Base-by-base conservation (phyloP, 441 rosid species). In the Lagerstroemia fauriei region DNA sequence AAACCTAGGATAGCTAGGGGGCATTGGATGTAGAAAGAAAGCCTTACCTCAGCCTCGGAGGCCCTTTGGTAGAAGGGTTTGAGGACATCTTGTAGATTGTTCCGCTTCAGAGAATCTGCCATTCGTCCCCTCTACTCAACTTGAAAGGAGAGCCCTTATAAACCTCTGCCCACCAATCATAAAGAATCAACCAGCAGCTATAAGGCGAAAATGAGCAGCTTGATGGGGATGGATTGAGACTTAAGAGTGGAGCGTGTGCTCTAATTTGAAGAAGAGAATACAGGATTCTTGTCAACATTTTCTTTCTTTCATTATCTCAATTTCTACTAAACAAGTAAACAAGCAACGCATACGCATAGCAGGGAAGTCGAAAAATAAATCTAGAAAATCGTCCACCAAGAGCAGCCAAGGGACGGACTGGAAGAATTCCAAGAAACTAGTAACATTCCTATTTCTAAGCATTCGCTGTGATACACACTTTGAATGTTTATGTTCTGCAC, bases 11-110 rank as follows among this genome's bases (percentile, higher is more conserved):
- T 17, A 38, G 8, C 8, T 48, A 12, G 51, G 51, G 51, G 51
- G 34, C 17, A 59, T 46, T 8, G n/a, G 73, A 57, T n/a, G 57
- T 14, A 13, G 53, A 17, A 6, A n/a, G 16, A 41, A 32, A 7
- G 83, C 29, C 27, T 79, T 78, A 92, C 98, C 97, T 95, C 94
- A 72, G 96, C 96, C 81, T 89, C 89, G 56, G 89, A 82, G 78
- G 98, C 96, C 87, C 98, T 88, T 73, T 63, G 80, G 86, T 84
- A 85, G 83, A 93, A 92, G 85, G 94, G 92, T 81, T 89, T 84
- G 74, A 94, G 86, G 83, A 86, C 71, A 44, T 89, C 88, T 34
- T 81, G 82, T 61, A 80, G 83, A 82, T 84, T 73, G 63, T 68
- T 77, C 56, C 50, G 78, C 81, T 85, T 74, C 29, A 38, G 61